Conservation (phyloP, 139 green algal species). For the Coelastrella sp. region DNA sequence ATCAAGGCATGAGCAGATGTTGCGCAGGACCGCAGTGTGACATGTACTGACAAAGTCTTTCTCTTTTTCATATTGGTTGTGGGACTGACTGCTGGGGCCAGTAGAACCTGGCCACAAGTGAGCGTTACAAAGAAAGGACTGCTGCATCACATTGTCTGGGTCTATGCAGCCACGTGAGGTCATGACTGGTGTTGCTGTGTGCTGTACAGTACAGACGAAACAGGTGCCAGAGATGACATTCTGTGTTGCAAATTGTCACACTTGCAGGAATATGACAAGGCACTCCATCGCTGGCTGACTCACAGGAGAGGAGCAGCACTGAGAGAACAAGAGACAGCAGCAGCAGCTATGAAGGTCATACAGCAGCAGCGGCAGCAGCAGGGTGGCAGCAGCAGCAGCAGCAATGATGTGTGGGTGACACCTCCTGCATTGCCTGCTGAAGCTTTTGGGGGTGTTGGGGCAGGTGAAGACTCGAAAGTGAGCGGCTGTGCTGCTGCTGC, state of each 20-base stretch:
- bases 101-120: background rate
- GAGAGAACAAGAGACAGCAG: slow-evolving; percentile 6
- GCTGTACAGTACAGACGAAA: too few species aligned
- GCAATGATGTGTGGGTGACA: background rate
- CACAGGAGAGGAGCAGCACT: background rate
- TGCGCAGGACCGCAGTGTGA: background rate
- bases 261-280: slow-evolving; percentile 17
- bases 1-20: background rate
- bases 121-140: background rate
- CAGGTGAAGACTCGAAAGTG: slow-evolving; percentile 17
- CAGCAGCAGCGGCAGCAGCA: background rate
- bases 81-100: background rate
- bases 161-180: background rate
- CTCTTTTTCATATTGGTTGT: too few species aligned
- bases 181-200: background rate
- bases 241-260: background rate
- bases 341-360: background rate
- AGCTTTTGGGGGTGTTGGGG: background rate
- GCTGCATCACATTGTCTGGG: background rate
- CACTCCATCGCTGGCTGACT: slow-evolving; percentile 18
- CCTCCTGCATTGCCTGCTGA: slow-evolving; percentile 15
- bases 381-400: background rate
- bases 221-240: too few species aligned
- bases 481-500: background rate
- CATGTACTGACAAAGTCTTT: too few species aligned